Conservation (phyloP, 106 monocot species). For the Acorus calamus region DNA sequence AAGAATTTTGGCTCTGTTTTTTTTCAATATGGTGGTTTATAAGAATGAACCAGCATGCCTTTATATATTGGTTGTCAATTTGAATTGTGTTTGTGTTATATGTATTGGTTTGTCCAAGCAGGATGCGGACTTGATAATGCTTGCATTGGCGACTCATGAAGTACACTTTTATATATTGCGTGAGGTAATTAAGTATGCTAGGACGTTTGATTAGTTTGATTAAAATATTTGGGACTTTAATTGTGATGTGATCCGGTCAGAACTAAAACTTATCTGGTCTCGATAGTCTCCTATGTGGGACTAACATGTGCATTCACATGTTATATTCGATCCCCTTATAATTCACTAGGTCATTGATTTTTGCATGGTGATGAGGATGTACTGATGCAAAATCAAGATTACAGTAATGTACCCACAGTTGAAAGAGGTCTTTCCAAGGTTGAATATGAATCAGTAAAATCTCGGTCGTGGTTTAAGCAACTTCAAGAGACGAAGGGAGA, state of each 20-base stretch:
- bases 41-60: no score
- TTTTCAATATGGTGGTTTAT: no score
- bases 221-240: no score
- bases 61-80: no score
- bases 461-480: conserved; percentile 11
- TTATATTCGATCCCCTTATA: no score
- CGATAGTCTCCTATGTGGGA: no score
- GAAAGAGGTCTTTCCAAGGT: not conserved
- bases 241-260: no score
- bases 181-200: conserved; percentile 23
- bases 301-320: no score
- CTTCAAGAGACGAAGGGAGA: not conserved
- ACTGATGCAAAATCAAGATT: not conserved
- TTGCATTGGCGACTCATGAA: conserved; percentile 63
- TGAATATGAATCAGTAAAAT: conserved; percentile 3
- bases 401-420: not conserved
- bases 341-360: no score
- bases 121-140: conserved; percentile 77
- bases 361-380: conserved; percentile 13
- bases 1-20: not conserved
- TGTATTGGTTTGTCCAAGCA: not conserved
- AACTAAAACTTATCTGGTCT: no score
- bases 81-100: not conserved
- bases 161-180: conserved; percentile 49
- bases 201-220: not conserved